A percentile compares a stretch with the other conserved stretches of the same genome.
Conservation (phyloP, 2,329 filamentous ascomycete genomes). For the Colletotrichum spinosum region DNA sequence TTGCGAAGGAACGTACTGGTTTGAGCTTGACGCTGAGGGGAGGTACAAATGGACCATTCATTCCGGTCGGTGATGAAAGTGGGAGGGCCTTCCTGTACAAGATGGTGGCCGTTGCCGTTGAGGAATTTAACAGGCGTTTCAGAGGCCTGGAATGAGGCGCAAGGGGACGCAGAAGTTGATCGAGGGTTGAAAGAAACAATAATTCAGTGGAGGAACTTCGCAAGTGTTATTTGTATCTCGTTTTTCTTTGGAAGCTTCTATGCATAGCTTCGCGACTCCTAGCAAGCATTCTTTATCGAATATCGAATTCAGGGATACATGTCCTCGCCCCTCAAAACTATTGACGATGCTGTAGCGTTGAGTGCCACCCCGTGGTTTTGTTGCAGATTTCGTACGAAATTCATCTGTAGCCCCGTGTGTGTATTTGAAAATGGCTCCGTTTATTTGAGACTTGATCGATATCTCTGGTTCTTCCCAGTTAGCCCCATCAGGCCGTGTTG, state of each 20-base stretch:
- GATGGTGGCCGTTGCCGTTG: constrained; percentile 74
- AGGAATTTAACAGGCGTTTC: constrained; percentile 75
- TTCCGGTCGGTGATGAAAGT: constrained; percentile 92
- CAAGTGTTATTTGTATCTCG: background rate
- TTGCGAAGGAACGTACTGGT: constrained; percentile 95
- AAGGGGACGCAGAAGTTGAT: background rate
- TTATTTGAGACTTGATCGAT: too few relatives aligned
- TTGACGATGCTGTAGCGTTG: too few relatives aligned
- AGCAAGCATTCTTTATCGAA: constrained; percentile 14
- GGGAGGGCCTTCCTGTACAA: constrained; percentile 72
- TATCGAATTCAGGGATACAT: background rate
- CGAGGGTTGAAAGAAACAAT: background rate
- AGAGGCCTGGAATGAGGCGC: constrained; percentile 52
- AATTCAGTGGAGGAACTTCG: background rate
- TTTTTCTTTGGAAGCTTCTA: constrained; percentile 7
- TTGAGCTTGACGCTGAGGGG: constrained; percentile 90
- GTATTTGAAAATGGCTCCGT: too few relatives aligned
- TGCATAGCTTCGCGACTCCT: constrained; percentile 25
- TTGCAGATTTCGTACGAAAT: too few relatives aligned
- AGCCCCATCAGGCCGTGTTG: too few relatives aligned
- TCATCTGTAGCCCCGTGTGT: too few relatives aligned
- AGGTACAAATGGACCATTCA: constrained; percentile 92
- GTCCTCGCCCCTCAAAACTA: too few relatives aligned
- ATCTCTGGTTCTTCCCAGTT: too few relatives aligned
- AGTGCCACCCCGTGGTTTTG: too few relatives aligned